Base-by-base conservation (phyloP, 2,329 filamentous ascomycete genomes). In the Pyrenophora tritici-repentis region DNA sequence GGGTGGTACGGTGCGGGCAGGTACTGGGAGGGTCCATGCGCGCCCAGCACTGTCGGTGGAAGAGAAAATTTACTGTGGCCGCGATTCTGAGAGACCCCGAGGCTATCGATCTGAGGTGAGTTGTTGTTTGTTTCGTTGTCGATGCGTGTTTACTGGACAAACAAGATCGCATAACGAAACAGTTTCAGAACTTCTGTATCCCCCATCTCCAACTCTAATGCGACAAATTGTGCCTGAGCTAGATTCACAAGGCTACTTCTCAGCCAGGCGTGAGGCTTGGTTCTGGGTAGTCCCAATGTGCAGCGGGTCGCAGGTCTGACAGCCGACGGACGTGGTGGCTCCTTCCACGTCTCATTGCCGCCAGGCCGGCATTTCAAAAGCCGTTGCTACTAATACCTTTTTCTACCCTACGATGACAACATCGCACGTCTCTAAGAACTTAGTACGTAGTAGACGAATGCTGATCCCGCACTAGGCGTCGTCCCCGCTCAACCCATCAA, bases 51-150 rank as follows among this genome's bases (percentile, higher is more conserved):
- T 61, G 14, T 36, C 63, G 34, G 60, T 61, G 17, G 44, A 64
- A 33, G 66, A 70, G 49, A 56, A 54, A 14, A 58, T 55, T 38
- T 39, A 44, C 10, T 49, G 56, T 47, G 56, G 43, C 29, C 59
- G 40, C 16, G 55, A 37, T 22, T 22, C 10, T 10, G 56, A 51
- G 18, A 48, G 59, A 45, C 51, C 46, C 12, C 42, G 55, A 47
- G 56, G 42, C 29, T 57, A 43, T 45, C 59, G 54, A 55, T 55
- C 62, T 55, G 66, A 66, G 54, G 70, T 72, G 54, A 70, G 70
- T 73, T 20, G 52, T 50, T 29, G 41, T 48, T 50, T 59, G 53
- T 61, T 61, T 70, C 53, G 45, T 42, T 45, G n/a, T 39, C 46
- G 34, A 49, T 34, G 40, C 36, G 43, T 54, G 31, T 60, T 59